Evolutionary conservation across 305 asterid species (phyloP), one percentile per base, ranked within the genome.

Genomic region (Fraxinus velutina): DNA sequence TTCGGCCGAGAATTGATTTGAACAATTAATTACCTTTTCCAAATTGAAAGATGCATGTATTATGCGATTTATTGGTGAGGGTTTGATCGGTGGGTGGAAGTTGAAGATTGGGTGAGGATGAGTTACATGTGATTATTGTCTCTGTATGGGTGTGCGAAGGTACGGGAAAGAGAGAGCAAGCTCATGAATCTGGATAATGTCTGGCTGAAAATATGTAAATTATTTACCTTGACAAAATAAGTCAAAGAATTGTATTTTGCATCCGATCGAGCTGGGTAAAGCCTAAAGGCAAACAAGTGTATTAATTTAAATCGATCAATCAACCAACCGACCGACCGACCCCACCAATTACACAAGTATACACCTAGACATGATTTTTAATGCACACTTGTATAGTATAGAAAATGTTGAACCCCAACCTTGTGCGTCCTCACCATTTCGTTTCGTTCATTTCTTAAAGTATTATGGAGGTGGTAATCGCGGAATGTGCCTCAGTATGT

Each of bases 1-100:
- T 84, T 74, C 8, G 37, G 15, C 30, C 36, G 71, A 13, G 47
- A 62, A 62, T 62, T 22, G 33, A 62, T 62, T 19, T 62, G 72
- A 62, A 22, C 33, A 22, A 32, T 2, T 2, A 62, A 62, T 6
- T 62, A 22, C 33, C 32, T 22, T 22, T 62, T 62, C 72, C 30
- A 19, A 62, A 6, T 6, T 7, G 72, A 78, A 55, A 60, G 79
- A 78, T 79, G 81, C 81, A 75, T 64, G 39, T 55, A 22, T 50
- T 57, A 42, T 33, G 78, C 33, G 17, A 30, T 19, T 8, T 19
- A 5, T 8, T 13, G 76, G 76, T 75, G 55, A 77, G 39, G 9
- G 17, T 2, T 29, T 42, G 84, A 85, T 87, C 90, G 68, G 30
- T 83, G 85, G 90, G 87, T 64, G 21, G 77, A 30, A 50, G 24